These are phyloP conservation scores for Phytophthora constricta DNA, from an alignment of 352 stramenopile genomes.

Conservation along the genomic window DNA sequence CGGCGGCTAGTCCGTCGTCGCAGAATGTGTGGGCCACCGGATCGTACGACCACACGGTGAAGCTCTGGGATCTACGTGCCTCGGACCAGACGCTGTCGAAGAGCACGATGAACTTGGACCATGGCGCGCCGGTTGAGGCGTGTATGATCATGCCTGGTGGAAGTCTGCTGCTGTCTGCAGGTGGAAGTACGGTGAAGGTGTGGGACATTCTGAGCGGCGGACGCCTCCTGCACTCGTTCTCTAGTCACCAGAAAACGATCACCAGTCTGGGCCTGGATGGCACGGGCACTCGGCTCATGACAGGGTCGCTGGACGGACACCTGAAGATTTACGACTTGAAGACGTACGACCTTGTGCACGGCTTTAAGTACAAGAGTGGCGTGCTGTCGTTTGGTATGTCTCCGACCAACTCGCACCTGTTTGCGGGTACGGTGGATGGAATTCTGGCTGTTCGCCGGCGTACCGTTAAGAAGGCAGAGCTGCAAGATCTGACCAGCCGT, in stretches of 20 bases:
- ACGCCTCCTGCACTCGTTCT: constrained; percentile 88
- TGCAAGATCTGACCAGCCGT: constrained; percentile 70
- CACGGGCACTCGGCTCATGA: constrained; percentile 88
- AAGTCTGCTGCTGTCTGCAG: constrained; percentile 83
- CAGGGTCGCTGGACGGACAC: constrained; percentile 90
- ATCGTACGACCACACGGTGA: constrained; percentile 94
- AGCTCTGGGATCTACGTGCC: constrained; percentile 92
- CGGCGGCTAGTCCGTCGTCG: constrained; percentile 70
- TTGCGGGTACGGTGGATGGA: constrained; percentile 78
- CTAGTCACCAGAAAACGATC: constrained; percentile 95
- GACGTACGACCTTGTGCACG: constrained; percentile 91
- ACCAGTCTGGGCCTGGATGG: constrained; percentile 90
- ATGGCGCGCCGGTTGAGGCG: constrained; percentile 89
- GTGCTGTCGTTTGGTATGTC: constrained; percentile 87
- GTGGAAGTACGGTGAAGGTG: constrained; percentile 91
- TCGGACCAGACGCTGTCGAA: constrained; percentile 68
- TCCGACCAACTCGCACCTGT: constrained; percentile 84
- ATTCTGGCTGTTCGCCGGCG: constrained; percentile 86
- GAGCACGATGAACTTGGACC: constrained; percentile 70
- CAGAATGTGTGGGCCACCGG: constrained; percentile 87
- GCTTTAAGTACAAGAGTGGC: constrained; percentile 88
- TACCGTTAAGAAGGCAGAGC: constrained; percentile 71
- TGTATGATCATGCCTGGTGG: constrained; percentile 89
- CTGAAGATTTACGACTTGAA: constrained; percentile 95
- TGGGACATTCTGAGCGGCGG: constrained; percentile 93